These are phyloP conservation scores for Ceratobasidium sp. DNA, from an alignment of 1,284 basidiomycete species.

Conservation along the genomic window DNA sequence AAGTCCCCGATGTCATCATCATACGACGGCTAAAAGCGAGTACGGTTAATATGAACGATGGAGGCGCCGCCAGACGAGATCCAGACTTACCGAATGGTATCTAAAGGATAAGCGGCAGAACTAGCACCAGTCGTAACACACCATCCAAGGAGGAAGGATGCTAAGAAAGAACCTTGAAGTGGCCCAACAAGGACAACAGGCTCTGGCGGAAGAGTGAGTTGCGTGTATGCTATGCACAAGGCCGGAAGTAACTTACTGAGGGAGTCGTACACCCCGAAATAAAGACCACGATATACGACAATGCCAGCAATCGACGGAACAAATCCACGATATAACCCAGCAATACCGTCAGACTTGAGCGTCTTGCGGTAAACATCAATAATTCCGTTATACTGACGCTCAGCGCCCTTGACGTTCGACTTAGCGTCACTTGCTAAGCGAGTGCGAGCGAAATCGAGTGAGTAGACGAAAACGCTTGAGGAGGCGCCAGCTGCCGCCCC, in stretches of 20 bases:
- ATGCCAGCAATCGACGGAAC: slow-evolving; percentile 95
- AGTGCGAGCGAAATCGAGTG: slow-evolving; percentile 96
- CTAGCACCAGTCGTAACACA: slow-evolving; percentile 96
- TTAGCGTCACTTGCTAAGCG: slow-evolving; percentile 98
- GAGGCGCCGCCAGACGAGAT: too few relatives aligned
- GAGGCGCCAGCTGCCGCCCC: slow-evolving; percentile 98
- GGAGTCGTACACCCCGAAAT: slow-evolving; percentile 95
- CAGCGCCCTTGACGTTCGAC: slow-evolving; percentile 83
- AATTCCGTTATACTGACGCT: slow-evolving; percentile 95
- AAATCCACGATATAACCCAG: slow-evolving; percentile 95
- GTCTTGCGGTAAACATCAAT: slow-evolving; percentile 96
- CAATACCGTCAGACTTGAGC: slow-evolving; percentile 87
- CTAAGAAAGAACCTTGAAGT: slow-evolving; percentile 90
- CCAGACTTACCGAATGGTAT: slow-evolving; percentile 85
- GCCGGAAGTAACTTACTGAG: slow-evolving; percentile 78
- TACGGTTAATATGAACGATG: too few relatives aligned
- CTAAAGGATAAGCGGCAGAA: slow-evolving; percentile 94
- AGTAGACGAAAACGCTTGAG: slow-evolving; percentile 97
- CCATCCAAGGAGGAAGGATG: slow-evolving; percentile 92
- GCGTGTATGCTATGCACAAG: too few relatives aligned
- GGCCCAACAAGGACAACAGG: slow-evolving; percentile 91
- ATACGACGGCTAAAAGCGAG: slow-evolving; percentile 95
- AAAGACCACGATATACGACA: slow-evolving; percentile 96
- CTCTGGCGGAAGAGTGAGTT: too few relatives aligned
- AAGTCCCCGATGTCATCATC: slow-evolving; percentile 93